Base-by-base conservation (phyloP, 2,329 filamentous ascomycete genomes). In the Fulvia fulva region DNA sequence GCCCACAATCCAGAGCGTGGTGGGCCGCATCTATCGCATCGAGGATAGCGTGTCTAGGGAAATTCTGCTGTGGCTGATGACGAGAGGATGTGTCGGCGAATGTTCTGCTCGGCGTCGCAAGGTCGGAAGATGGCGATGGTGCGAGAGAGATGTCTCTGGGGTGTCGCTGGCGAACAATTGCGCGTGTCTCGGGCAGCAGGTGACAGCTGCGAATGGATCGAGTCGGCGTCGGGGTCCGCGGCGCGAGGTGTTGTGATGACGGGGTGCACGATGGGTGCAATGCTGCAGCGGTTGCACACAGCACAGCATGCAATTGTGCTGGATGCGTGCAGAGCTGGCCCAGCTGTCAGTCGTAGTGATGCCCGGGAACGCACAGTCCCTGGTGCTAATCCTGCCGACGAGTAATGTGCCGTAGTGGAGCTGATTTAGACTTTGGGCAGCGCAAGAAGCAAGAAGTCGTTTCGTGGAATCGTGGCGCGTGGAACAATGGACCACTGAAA, bases 21-120 rank as follows among this genome's bases (percentile, higher is more conserved):
- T 26, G 22, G 19, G 46, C 28, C 32, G 55, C 55, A 57, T 57
- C 21, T 41, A 53, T 44, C 30, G 51, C 34, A 53, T 44, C 30
- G 26, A 21, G 16, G 2, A 32, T 32, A 32, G 47, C 47, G 25
- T 14, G 23, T 28, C 47, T 1, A 19, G 22, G n/a, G 16, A 26
- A 19, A 19, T 44, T 12, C 44, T 47, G 44, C 21, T 47, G 44
- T 28, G 22, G 22, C 21, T 23, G 44, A 47, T n/a, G 21, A 21
- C 44, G 21, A n/a, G 8, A 25, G 21, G 44, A 6, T 5, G 25
- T 43, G 51, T 21, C 22, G 52, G 52, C 41, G 16, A 4, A n/a
- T 16, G 14, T 41, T 14, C 14, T n/a, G 37, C 37, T 41, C 37
- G 37, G 37, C 37, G 37, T 41, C 14, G 37, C 7, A n/a, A 16